A percentile compares a stretch with the other conserved stretches of the same genome.
phyloP scores from a whole-genome alignment of 2,329 filamentous ascomycete species.

The Hirsutella thompsonii region DNA sequence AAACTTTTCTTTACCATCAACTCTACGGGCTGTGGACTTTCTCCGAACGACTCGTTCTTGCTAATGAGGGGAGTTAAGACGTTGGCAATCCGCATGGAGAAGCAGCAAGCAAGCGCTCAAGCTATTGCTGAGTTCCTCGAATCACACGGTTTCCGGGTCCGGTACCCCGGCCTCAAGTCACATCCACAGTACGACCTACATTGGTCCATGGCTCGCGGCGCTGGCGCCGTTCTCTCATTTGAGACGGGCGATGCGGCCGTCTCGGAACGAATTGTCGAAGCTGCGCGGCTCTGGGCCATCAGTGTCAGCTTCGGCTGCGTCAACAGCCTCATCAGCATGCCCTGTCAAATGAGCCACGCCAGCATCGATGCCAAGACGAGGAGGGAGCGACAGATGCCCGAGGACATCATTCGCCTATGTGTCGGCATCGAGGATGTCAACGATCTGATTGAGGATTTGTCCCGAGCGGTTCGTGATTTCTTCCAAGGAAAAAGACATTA shows the following conservation, averaged over 20 bases:
- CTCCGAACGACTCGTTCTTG: slow-evolving; percentile 92
- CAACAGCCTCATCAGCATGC: slow-evolving; percentile 98
- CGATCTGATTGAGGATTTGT: slow-evolving; percentile 87
- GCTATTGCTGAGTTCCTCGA: slow-evolving; percentile 88
- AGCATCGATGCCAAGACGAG: slow-evolving; percentile 94
- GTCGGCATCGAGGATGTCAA: slow-evolving; percentile 91
- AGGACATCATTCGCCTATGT: slow-evolving; percentile 90
- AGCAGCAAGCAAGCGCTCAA: slow-evolving; percentile 88
- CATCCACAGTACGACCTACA: slow-evolving; percentile 96
- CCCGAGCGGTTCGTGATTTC: slow-evolving; percentile 61
- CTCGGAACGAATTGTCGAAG: slow-evolving; percentile 89
- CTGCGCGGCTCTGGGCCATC: slow-evolving; percentile 83
- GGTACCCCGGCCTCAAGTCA: slow-evolving; percentile 85
- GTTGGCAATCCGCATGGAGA: slow-evolving; percentile 94
- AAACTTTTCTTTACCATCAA: slow-evolving; percentile 97
- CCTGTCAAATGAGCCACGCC: slow-evolving; percentile 98
- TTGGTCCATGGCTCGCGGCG: slow-evolving; percentile 87
- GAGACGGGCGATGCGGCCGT: slow-evolving; percentile 79
- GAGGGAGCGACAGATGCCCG: slow-evolving; percentile 79
- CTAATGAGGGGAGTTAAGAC: slow-evolving; percentile 95
- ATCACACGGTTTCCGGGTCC: slow-evolving; percentile 79
- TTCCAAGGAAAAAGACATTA: no score
- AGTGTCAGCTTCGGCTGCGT: slow-evolving; percentile 97
- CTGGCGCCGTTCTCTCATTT: slow-evolving; percentile 89
- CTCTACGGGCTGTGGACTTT: slow-evolving; percentile 82